Evolutionary conservation across 2,329 filamentous ascomycete species (phyloP).

Genomic region (Penicillium fuscoglaucum): DNA sequence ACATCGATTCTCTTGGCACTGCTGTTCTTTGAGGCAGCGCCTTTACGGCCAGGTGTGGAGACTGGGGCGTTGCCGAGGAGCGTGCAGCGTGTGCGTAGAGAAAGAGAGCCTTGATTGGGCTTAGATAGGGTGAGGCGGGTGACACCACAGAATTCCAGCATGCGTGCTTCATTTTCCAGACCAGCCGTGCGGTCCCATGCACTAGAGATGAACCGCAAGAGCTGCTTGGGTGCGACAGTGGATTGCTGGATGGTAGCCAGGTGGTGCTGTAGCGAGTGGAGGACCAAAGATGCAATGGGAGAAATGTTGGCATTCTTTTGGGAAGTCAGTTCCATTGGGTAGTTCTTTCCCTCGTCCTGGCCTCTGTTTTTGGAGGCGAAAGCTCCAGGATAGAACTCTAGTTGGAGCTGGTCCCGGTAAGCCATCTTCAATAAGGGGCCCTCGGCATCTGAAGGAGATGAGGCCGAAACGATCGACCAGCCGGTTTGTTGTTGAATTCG

Average conservation of each 20-base stretch:
- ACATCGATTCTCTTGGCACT: slow-evolving; percentile 38
- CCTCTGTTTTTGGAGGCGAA: slow-evolving; percentile 32
- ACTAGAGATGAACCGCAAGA: slow-evolving; percentile 44
- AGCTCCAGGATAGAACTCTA: slow-evolving; percentile 45
- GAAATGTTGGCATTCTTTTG: slow-evolving; percentile 28
- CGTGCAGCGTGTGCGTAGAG: slow-evolving; percentile 42
- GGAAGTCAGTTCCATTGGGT: slow-evolving; percentile 38
- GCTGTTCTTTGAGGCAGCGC: slow-evolving; percentile 12
- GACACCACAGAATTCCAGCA: slow-evolving; percentile 48
- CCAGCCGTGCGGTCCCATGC: slow-evolving; percentile 45
- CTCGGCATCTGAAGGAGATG: slow-evolving; percentile 27
- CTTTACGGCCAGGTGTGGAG: slow-evolving; percentile 16
- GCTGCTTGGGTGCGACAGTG: slow-evolving; percentile 36
- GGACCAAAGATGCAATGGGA: slow-evolving; percentile 43
- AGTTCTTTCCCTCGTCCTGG: slow-evolving; percentile 25
- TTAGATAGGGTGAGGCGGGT: slow-evolving; percentile 40
- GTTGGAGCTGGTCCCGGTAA: slow-evolving; percentile 44
- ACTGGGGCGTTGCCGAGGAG: slow-evolving; percentile 31
- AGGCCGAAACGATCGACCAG: slow-evolving; percentile 47
- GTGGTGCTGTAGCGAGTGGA: slow-evolving; percentile 44
- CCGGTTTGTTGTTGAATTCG: slow-evolving; percentile 44
- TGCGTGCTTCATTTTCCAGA: slow-evolving; percentile 46
- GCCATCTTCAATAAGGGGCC: slow-evolving; percentile 43
- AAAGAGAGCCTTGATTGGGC: slow-evolving; percentile 25
- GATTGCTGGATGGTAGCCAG: slow-evolving; percentile 39